Evolutionary conservation across 2,329 filamentous ascomycete species (phyloP).

Genomic region (Fusarium siculi): DNA sequence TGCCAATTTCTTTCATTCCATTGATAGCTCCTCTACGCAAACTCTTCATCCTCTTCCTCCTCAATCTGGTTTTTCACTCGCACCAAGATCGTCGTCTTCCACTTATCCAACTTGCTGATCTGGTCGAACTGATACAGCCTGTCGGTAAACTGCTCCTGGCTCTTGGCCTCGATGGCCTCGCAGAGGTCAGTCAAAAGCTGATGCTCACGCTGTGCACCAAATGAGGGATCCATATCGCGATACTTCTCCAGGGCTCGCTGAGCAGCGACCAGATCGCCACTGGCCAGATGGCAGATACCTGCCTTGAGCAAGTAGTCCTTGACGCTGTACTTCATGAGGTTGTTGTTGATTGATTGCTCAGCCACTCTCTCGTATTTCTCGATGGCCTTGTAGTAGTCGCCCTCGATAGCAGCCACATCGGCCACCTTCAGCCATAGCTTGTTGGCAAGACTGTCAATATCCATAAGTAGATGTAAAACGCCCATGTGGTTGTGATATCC

Average conservation of each 20-base stretch:
- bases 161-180: constrained; percentile 78
- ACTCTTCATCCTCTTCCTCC: constrained; percentile 57
- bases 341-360: constrained; percentile 81
- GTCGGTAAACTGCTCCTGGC: constrained; percentile 85
- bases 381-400: constrained; percentile 86
- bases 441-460: constrained; percentile 77
- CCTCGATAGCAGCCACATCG: constrained; percentile 83
- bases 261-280: constrained; percentile 78
- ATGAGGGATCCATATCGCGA: constrained; percentile 80
- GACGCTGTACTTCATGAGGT: constrained; percentile 91
- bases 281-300: constrained; percentile 86
- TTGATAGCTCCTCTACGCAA: constrained; percentile 46
- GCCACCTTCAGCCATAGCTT: constrained; percentile 94
- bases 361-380: constrained; percentile 87
- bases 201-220: constrained; percentile 81
- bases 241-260: constrained; percentile 86
- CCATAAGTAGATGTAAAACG: not conserved
- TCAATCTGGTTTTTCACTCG: constrained; percentile 87
- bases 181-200: constrained; percentile 82
- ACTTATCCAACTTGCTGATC: constrained; percentile 93
- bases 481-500: too few relatives aligned
- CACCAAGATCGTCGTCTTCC: constrained; percentile 90
- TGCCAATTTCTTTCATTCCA: not conserved
- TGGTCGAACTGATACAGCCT: constrained; percentile 91
- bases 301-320: constrained; percentile 97